A percentile compares a stretch with the other conserved stretches of the same genome.
Conservation (phyloP, 2,329 filamentous ascomycete genomes). For the Phaeosphaeria sp. region DNA sequence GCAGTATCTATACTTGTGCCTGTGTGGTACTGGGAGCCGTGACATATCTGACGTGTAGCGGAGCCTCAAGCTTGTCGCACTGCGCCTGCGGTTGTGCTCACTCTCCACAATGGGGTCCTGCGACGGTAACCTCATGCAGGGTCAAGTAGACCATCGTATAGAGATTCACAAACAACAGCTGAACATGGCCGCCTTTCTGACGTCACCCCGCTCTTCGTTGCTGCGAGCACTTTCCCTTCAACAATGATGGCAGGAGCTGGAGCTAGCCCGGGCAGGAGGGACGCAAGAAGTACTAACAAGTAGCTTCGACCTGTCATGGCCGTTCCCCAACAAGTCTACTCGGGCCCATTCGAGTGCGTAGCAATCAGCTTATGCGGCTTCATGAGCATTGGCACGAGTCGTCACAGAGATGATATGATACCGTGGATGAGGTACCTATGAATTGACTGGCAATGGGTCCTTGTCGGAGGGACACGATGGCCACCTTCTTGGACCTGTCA, state of each 20-base stretch:
- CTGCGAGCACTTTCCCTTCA: background rate
- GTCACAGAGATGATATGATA: no score
- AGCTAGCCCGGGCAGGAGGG: no score
- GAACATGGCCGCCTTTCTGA: background rate
- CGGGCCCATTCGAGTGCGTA: no score
- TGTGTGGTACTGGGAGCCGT: background rate
- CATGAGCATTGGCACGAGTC: no score
- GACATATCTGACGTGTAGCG: background rate
- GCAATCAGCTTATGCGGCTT: no score
- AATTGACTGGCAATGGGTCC: no score
- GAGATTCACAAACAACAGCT: background rate
- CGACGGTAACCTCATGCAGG: background rate
- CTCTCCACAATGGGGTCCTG: background rate
- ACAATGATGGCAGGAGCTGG: background rate
- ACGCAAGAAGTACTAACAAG: no score
- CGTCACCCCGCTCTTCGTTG: background rate
- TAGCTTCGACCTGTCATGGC: no score
- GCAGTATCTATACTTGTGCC: background rate
- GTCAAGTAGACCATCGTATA: background rate
- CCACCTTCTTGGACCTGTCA: no score
- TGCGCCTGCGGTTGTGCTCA: constrained; percentile 13
- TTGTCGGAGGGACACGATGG: no score
- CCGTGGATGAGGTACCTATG: no score
- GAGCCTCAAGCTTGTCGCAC: constrained; percentile 15
- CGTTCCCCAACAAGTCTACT: no score